Conservation (phyloP, 1,284 basidiomycete species). For the Ceratobasidium sp. region DNA sequence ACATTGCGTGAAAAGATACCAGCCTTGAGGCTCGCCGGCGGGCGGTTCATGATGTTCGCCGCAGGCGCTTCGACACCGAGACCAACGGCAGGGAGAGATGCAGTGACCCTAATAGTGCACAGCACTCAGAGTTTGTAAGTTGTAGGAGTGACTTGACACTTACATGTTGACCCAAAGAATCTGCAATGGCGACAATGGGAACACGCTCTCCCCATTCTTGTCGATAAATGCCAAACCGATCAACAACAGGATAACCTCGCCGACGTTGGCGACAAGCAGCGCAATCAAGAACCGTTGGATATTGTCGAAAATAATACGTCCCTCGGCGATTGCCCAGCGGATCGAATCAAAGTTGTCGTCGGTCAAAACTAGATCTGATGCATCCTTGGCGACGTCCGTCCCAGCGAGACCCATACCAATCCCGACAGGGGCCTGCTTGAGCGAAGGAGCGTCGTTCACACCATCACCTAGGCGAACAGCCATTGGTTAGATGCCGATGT, state of each 20-base stretch:
- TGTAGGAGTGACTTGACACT: not conserved
- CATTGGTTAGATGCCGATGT: constrained; percentile 46
- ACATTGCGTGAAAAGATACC: constrained; percentile 65
- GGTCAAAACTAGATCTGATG: constrained; percentile 70
- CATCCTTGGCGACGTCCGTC: constrained; percentile 74
- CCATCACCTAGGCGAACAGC: constrained; percentile 55
- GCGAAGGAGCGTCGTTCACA: constrained; percentile 68
- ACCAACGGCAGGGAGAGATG: constrained; percentile 68
- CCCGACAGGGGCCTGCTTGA: constrained; percentile 68
- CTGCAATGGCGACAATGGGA: constrained; percentile 73
- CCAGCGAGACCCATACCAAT: constrained; percentile 77
- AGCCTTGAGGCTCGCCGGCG: constrained; percentile 62
- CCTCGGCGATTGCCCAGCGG: constrained; percentile 72
- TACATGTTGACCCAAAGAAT: constrained; percentile 70
- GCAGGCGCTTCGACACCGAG: constrained; percentile 69
- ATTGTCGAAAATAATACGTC: constrained; percentile 61
- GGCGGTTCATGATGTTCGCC: constrained; percentile 66
- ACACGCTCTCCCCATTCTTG: constrained; percentile 65
- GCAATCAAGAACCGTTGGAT: constrained; percentile 62
- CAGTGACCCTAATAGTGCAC: constrained; percentile 57
- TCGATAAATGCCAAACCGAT: constrained; percentile 77
- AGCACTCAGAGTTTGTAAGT: constrained; percentile 5
- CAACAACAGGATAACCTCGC: constrained; percentile 68
- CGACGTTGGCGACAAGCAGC: constrained; percentile 68
- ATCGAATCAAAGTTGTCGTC: constrained; percentile 81